Evolutionary conservation across 208 protist species (phyloP), one percentile per base, ranked within the genome.

Genomic region (Trypanosoma grayi): DNA sequence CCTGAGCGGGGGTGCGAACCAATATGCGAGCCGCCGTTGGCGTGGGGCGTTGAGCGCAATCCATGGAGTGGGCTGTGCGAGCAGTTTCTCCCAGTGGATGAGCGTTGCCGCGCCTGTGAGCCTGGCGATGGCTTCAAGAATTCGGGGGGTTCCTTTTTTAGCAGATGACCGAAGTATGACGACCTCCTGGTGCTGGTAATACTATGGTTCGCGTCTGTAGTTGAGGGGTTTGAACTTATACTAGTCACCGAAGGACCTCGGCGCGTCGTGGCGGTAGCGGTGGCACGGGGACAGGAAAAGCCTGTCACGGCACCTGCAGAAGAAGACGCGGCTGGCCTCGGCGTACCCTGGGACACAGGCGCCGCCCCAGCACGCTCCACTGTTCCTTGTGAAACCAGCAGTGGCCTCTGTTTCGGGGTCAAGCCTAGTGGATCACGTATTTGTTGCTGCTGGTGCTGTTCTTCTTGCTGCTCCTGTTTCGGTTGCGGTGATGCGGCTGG

Each of bases 91-190:
- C 25, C n/a, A 27, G 41, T 22, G 2, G 54, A 45, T 24, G 20
- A 16, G 28, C 25, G 16, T 24, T 30, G 44, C 16, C 33, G 52
- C 34, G 22, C 24, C 10, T 34, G 13, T 28, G 7, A 1, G 2
- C 27, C 31, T 25, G 56, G 4, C 27, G 60, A 64, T 6, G 68
- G 50, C 20, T 52, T 61, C 47, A 74, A 41, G 63, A 74, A 74
- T 6, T 66, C 68, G 13, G 68, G 68, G 14, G 68, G 68, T 2
- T 74, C 68, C 51, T 44, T 60, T 45, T 62, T 66, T 25, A 74
- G 68, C 2, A 74, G 57, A 41, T 66, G 46, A 56, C 37, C 57
- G 41, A 74, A 58, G n/a, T 59, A 51, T 14, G 30, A 60, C n/a
- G 53, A 44, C 10, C 51, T 52, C 45, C 46, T 62, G 4, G 11